phyloP scores from a whole-genome alignment of 2,329 filamentous ascomycete species.

The Diplodia seriata region DNA sequence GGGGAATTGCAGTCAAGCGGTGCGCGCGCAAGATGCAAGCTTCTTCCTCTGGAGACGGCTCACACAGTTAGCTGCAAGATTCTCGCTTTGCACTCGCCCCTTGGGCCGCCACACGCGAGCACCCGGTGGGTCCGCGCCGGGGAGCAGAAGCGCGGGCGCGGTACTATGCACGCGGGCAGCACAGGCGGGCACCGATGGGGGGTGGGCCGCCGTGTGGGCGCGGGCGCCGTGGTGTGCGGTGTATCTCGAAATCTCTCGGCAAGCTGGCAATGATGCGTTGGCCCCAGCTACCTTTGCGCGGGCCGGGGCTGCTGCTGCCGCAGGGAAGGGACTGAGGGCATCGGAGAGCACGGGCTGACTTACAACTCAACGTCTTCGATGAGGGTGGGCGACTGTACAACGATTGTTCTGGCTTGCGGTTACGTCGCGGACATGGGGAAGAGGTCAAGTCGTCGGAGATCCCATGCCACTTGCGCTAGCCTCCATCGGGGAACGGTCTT shows the following conservation, averaged over 20 bases:
- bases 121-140: slow-evolving; percentile 13
- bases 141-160: slow-evolving; percentile 13
- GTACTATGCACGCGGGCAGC: slow-evolving; percentile 25
- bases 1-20: slow-evolving; percentile 11
- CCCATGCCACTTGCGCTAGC: slow-evolving; percentile 24
- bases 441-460: slow-evolving; percentile 32
- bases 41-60: slow-evolving; percentile 22
- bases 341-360: slow-evolving; percentile 13
- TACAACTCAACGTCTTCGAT: slow-evolving; percentile 26
- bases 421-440: slow-evolving; percentile 33
- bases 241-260: slow-evolving; percentile 31
- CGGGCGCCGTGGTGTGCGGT: slow-evolving; percentile 30
- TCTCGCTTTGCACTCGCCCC: slow-evolving; percentile 27
- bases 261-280: slow-evolving; percentile 31
- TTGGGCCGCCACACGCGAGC: slow-evolving; percentile 16
- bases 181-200: slow-evolving; percentile 30
- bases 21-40: slow-evolving; percentile 27
- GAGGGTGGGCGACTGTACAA: slow-evolving; percentile 26
- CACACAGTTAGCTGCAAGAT: slow-evolving; percentile 31
- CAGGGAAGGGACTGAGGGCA: not conserved
- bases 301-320: slow-evolving; percentile 3
- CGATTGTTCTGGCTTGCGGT: slow-evolving; percentile 20
- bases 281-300: slow-evolving; percentile 29
- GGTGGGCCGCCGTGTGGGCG: slow-evolving; percentile 28
- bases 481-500: slow-evolving; percentile 30